Evolutionary conservation across 495 filamentous ascomycete genomes (phyloP).

Genomic region (Aspergillus kassunensis): DNA sequence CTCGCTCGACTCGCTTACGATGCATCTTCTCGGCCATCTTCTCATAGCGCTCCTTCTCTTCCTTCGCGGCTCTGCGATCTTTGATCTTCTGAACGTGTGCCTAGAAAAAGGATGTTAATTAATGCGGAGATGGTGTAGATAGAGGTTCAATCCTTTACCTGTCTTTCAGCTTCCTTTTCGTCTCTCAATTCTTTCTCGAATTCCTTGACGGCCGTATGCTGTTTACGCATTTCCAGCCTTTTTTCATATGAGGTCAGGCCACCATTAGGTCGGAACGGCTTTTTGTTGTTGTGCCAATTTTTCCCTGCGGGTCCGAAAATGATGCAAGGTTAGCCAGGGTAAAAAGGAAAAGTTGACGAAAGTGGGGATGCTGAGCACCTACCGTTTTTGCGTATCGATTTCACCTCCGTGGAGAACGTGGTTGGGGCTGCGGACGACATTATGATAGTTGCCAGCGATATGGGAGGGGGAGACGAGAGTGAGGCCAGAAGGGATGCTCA

Average conservation of each 20-base stretch:
- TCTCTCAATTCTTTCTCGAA: constrained; percentile 93
- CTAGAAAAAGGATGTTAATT: constrained; percentile 39
- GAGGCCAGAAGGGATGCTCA: constrained; percentile 1
- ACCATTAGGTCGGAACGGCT: constrained; percentile 79
- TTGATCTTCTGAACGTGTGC: constrained; percentile 72
- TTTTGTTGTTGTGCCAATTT: constrained; percentile 81
- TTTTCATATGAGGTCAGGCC: constrained; percentile 75
- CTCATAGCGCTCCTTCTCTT: constrained; percentile 89
- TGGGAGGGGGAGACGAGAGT: not conserved
- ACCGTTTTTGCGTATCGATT: constrained; percentile 49
- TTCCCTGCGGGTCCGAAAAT: constrained; percentile 61
- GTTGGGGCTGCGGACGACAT: constrained; percentile 26
- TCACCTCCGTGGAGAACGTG: constrained; percentile 18
- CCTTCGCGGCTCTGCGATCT: constrained; percentile 78
- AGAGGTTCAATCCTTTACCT: constrained; percentile 48
- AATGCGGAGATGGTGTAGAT: not conserved
- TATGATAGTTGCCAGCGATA: constrained; percentile 1
- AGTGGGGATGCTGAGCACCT: constrained; percentile 15
- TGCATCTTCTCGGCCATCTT: constrained; percentile 98
- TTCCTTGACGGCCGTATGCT: constrained; percentile 71
- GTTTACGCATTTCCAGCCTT: constrained; percentile 60
- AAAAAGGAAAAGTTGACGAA: constrained; percentile 8
- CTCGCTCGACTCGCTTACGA: constrained; percentile 82
- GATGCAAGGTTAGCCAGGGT: constrained; percentile 16
- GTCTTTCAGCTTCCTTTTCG: constrained; percentile 83